Conservation (phyloP, 2,329 filamentous ascomycete species). For the Cryphonectria naterciae region DNA sequence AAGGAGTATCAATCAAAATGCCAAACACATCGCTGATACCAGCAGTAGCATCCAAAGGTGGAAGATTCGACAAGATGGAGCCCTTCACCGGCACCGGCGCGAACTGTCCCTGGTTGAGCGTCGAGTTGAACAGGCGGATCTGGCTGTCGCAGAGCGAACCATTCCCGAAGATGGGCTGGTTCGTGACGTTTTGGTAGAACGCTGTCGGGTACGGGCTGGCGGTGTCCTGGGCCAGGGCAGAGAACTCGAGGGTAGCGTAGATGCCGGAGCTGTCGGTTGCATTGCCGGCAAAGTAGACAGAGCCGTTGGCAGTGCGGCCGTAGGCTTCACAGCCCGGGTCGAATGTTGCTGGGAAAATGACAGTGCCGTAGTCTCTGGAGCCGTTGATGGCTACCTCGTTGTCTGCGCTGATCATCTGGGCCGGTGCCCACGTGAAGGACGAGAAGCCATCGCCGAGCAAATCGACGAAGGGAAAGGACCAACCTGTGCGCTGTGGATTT, state of each 20-base stretch:
- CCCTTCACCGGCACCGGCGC: slow-evolving; percentile 36
- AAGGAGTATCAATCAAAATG: slow-evolving; percentile 39
- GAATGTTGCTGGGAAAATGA: slow-evolving; percentile 47
- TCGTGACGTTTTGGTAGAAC: slow-evolving; percentile 56
- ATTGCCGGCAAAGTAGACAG: slow-evolving; percentile 33
- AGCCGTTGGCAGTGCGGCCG: slow-evolving; percentile 33
- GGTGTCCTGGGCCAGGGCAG: slow-evolving; percentile 19
- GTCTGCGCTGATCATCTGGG: slow-evolving; percentile 49
- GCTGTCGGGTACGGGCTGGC: slow-evolving; percentile 42
- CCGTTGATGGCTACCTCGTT: slow-evolving; percentile 50
- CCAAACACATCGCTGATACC: slow-evolving; percentile 35
- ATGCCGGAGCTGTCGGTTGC: slow-evolving; percentile 32
- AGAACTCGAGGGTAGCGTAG: slow-evolving; percentile 39
- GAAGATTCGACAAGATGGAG: slow-evolving; percentile 33
- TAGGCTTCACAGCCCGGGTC: slow-evolving; percentile 56
- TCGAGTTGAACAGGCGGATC: slow-evolving; percentile 40
- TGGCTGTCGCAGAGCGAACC: slow-evolving; percentile 47
- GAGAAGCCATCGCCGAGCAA: slow-evolving; percentile 53
- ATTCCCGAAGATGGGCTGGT: slow-evolving; percentile 59
- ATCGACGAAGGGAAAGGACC: slow-evolving; percentile 62
- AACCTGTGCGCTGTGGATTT: slow-evolving; percentile 47
- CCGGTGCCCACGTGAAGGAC: slow-evolving; percentile 55
- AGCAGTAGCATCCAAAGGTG: slow-evolving; percentile 31
- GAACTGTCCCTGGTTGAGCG: slow-evolving; percentile 34
- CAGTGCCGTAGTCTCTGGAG: slow-evolving; percentile 50